These are phyloP conservation scores for Pichia phayaonensis DNA, from an alignment of 805 yeast genomes.

Conservation along the genomic window DNA sequence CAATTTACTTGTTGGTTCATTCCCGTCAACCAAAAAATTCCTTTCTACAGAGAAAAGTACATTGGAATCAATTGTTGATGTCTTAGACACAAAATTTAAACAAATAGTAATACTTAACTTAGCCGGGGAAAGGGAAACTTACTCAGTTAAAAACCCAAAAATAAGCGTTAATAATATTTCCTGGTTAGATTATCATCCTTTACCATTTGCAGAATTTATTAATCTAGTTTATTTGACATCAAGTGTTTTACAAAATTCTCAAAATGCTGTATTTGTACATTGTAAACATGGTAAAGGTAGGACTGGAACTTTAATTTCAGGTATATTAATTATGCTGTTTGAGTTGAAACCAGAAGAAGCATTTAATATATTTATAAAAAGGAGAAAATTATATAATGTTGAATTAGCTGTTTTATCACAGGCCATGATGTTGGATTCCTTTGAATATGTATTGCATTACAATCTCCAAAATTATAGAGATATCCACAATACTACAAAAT, in stretches of 20 bases:
- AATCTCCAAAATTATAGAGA: background rate
- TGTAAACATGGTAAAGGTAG: constrained; percentile 92
- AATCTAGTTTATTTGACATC: constrained; percentile 38
- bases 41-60: background rate
- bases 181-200: constrained; percentile 73
- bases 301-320: constrained; percentile 69
- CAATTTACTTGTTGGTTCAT: constrained; percentile 64
- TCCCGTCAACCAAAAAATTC: constrained; percentile 43
- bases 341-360: constrained; percentile 37
- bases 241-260: constrained; percentile 31
- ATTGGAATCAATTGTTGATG: constrained; percentile 27
- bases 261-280: constrained; percentile 55
- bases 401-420: constrained; percentile 59
- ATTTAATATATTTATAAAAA: constrained; percentile 41
- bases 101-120: constrained; percentile 43
- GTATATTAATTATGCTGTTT: constrained; percentile 52
- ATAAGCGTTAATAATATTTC: constrained; percentile 35
- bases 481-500: background rate
- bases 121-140: constrained; percentile 44
- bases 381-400: constrained; percentile 45
- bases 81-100: constrained; percentile 45
- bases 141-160: constrained; percentile 25
- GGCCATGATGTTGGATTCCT: constrained; percentile 56
- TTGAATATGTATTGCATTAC: constrained; percentile 11
- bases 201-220: constrained; percentile 50